Evolutionary conservation across 495 filamentous ascomycete genomes (phyloP), one percentile per base, ranked within the genome.

Genomic region (Hypoxylon lenormandii): DNA sequence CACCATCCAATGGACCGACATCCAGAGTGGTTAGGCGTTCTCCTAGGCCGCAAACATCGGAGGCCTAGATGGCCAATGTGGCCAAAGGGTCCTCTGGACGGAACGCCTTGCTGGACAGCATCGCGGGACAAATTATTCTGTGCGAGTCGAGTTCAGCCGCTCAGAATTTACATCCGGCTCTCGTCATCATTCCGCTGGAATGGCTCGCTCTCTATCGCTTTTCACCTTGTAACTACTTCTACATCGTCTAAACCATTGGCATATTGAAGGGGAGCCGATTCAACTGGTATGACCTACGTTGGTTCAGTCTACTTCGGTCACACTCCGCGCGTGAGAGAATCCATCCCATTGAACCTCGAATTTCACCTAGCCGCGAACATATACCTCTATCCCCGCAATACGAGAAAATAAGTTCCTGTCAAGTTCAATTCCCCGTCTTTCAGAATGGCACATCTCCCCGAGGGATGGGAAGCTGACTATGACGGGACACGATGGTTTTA

Each of bases 401-500:
- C 47, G 46, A 43, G 28, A 22, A 19, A 60, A 51, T 45, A 51
- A 15, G 8, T 0, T 12, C 4, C 16, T 22, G 1, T 37, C 18
- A 6, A 8, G 11, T 46, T 26, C 43, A 16, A 16, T 33, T 45
- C 5, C 23, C 22, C 4, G 10, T 19, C 22, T 42, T 10, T 12
- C 12, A 47, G 18, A 3, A 81, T 82, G 78, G 53, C 78, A 16
- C 60, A 54, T 50, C 77, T 84, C 28, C 81, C 81, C 0, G 77
- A 79, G 16, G 78, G 79, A 55, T 84, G 82, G 82, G 79, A 83
- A 51, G 77, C 72, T 58, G 82, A 82, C 52, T 83, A 84, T 60
- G 82, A 84, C 46, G 80, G 80, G 23, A 74, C 50, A 26, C 78
- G 82, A 11, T 84, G 82, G 82, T 78, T 81, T 42, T 84, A 79